Base-by-base conservation (phyloP, 2,329 filamentous ascomycete species). In the Aspergillus eucalypticola region DNA sequence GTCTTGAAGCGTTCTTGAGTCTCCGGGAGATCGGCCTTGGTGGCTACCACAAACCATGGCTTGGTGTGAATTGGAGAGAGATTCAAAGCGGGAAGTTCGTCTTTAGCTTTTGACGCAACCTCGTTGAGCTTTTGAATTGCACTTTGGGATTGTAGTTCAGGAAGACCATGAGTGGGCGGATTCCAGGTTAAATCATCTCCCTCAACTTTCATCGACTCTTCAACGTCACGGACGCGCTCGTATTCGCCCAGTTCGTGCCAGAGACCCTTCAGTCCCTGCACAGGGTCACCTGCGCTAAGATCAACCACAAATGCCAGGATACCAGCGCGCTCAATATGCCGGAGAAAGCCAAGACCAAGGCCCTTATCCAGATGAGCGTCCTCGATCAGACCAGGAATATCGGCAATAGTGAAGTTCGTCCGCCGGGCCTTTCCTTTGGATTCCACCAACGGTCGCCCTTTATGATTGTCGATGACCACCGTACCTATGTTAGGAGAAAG, bases 41-140 rank as follows among this genome's bases (percentile, higher is more conserved):
- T 97, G 1, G 91, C 94, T 46, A 97, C 88, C 5, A 97, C 93
- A 70, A 96, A 95, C 95, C 95, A 99, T 0, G 95, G 93, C 79
- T 99, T 99, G 35, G 86, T 86, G n/a, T 90, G 90, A 66, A 98
- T 96, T 42, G 89, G 86, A n/a, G 90, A 82, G 10, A 84, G 78
- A 23, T 76, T 75, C 35, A 84, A 74, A 23, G 78, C 81, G 42
- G 79, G 81, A 19, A 86, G 75, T 38, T 63, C 41, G n/a, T 59
- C 8, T 63, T 56, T 23, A 21, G 38, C 8, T 11, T 62, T 56
- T 17, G 64, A 61, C 38, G 64, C 59, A 17, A 63, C 38, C 10
- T 54, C 19, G 8, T 56, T 52, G 15, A 13, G n/a, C 44, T 52
- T 8, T 46, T 5, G 10, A 15, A 35, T 35, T 35, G 32, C 60